A percentile compares a stretch with the other conserved stretches of the same genome.
phyloP scores from a whole-genome alignment of 129 eudicot genomes.

The Glebionis coronaria region DNA sequence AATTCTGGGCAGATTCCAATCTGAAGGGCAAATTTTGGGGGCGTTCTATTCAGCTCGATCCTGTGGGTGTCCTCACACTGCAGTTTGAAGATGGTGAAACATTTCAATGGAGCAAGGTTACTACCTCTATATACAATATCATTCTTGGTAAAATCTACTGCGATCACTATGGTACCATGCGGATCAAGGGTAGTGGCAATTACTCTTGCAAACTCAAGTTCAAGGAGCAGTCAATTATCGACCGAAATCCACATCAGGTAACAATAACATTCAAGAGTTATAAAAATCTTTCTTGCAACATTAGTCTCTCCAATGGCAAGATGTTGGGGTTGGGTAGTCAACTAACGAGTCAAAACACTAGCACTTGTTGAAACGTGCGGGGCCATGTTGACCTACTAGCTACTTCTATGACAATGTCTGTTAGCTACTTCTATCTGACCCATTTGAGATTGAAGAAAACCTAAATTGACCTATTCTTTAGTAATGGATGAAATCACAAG shows the following conservation, averaged over 20 bases:
- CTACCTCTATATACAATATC: constrained; percentile 67
- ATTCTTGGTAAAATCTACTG: constrained; percentile 94
- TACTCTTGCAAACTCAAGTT: constrained; percentile 96
- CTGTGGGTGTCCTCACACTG: constrained; percentile 82
- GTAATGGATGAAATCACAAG: no score
- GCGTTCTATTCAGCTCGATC: constrained; percentile 77
- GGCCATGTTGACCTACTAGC: not conserved
- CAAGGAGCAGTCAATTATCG: constrained; percentile 97
- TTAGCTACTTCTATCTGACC: not conserved
- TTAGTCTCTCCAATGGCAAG: not conserved
- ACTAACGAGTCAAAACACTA: not conserved
- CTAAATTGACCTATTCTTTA: not conserved
- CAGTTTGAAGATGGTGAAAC: constrained; percentile 97
- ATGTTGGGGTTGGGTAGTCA: not conserved
- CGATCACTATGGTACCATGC: constrained; percentile 98
- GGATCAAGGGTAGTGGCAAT: constrained; percentile 85
- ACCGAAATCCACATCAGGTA: constrained; percentile 98
- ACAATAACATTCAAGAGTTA: not conserved
- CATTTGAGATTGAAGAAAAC: not conserved
- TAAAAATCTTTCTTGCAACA: not conserved
- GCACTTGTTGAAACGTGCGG: no score
- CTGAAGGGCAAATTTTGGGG: constrained; percentile 99
- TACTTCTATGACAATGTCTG: not conserved
- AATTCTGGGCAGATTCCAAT: constrained; percentile 98
- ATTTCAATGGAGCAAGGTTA: constrained; percentile 95